Base-by-base conservation (phyloP, 1,284 basidiomycete species). In the Austroboletus niveus region DNA sequence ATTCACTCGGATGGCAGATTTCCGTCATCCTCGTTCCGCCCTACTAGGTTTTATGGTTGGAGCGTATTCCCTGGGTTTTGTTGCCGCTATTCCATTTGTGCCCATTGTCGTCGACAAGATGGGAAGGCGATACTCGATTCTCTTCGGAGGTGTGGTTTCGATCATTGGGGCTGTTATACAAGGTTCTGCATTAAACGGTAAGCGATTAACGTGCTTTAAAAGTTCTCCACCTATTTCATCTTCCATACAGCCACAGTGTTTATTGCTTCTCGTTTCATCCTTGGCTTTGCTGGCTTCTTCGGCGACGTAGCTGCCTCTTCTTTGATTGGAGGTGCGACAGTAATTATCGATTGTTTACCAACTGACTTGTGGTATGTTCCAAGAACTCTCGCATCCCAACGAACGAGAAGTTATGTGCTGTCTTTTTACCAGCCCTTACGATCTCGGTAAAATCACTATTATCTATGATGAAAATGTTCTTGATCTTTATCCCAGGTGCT, bases 371-470 rank as follows among this genome's bases (percentile, higher is more conserved):
- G 22, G 22, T 3, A 20, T 3, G 32, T 38, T 38, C 11, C 20
- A 6, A 58, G 59, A 62, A 9, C 30, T 60, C 3, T 58, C 59
- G 2, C 40, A 60, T 48, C 59, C 55, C 4, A 61, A 59, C 38
- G 60, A 60, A 8, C 48, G 60, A 14, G 58, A 43, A 4, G n/a
- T 49, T 11, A 45, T 60, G 17, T 24, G 48, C 0, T 42, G 14
- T 7, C 45, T 61, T 3, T 61, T 61, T 4, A 38, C 8, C 3
- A 6, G 38, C 2, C 41, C 31, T 32, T 59, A 51, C 17, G 15
- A 15, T 11, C 2, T 63, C 1, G 60, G 61, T 61, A 35, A 42
- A n/a, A 3, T 38, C 8, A n/a, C 7, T 3, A n/a, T n/a, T 7
- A 8, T n/a, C 2, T 24, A 7, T 1, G 1, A 3, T 17, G 15